These are phyloP conservation scores for Aspergillaceae sp. DNA, from an alignment of 2,329 filamentous ascomycete genomes.

Conservation along the genomic window DNA sequence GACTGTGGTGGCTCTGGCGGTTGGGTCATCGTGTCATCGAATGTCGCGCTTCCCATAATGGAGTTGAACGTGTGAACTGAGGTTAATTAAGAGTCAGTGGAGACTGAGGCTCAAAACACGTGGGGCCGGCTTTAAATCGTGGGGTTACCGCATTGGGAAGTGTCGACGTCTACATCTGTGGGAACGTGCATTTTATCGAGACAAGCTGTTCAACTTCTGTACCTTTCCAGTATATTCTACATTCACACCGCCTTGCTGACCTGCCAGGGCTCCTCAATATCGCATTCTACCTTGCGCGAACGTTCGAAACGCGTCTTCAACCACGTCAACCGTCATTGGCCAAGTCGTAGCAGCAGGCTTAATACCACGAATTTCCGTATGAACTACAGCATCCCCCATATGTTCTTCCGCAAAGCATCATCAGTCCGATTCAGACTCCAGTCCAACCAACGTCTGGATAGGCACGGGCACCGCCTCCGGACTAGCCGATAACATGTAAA, in stretches of 20 bases:
- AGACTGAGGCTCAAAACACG: no score
- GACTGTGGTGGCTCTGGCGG: no score
- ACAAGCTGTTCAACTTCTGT: neutral
- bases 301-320: slow-evolving; percentile 40
- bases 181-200: no score
- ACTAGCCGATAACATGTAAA: slow-evolving; percentile 19
- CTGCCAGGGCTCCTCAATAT: slow-evolving; percentile 40
- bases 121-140: no score
- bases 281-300: slow-evolving; percentile 38
- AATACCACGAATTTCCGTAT: slow-evolving; percentile 50
- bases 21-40: no score
- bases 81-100: no score
- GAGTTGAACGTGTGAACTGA: no score
- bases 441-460: slow-evolving; percentile 42
- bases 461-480: slow-evolving; percentile 13
- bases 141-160: no score
- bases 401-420: slow-evolving; percentile 52
- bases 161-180: no score
- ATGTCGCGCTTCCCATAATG: no score
- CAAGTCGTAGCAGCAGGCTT: slow-evolving; percentile 58
- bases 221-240: neutral
- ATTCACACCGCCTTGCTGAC: slow-evolving; percentile 7
- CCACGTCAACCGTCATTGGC: slow-evolving; percentile 43
- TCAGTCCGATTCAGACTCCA: slow-evolving; percentile 54
- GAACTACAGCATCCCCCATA: slow-evolving; percentile 57